Evolutionary conservation across 495 filamentous ascomycete genomes (phyloP), one percentile per base, ranked within the genome.

Genomic region (Lindgomyces ingoldianus): DNA sequence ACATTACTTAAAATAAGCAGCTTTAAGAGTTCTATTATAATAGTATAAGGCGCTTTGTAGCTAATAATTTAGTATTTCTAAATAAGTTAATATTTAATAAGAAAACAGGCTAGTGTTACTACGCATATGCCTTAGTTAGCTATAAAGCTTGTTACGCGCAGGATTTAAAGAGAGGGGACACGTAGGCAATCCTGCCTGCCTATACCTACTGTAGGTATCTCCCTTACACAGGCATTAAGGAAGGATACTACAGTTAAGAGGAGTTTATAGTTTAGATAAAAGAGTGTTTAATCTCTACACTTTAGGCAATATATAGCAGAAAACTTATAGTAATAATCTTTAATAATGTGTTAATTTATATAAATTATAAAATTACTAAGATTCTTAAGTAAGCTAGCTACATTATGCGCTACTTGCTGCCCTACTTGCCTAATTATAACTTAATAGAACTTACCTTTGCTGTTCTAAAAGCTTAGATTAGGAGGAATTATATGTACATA

Each of bases 321-420:
- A 3, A 24, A 2, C 33, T 39, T 9, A 42, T 42, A 14, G 53
- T 57, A 2, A 25, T 57, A 24, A 18, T 57, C 2, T 39, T 57
- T 16, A 26, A 57, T 18, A 57, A 57, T 18, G 53, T 57, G 21
- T 44, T 16, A 10, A 57, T 57, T 19, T 39, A 57, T 27, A 24
- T 14, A 57, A 57, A 57, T 14, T 8, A 4, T 45, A 39, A 59
- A 12, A 9, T 25, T 42, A 26, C 47, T 18, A 41, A 55, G n/a
- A n/a, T n/a, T n/a, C n/a, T n/a, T n/a, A n/a, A n/a, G n/a, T n/a
- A n/a, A n/a, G n/a, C n/a, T n/a, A n/a, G n/a, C n/a, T n/a, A n/a
- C n/a, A n/a, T n/a, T n/a, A n/a, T n/a, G n/a, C n/a, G n/a, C n/a
- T n/a, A n/a, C n/a, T n/a, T n/a, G n/a, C n/a, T n/a, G n/a, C n/a